Percentiles rank a stretch among this genome's conserved stretches.
Conservation (phyloP, 2,329 filamentous ascomycete genomes). For the Apiospora koreana region DNA sequence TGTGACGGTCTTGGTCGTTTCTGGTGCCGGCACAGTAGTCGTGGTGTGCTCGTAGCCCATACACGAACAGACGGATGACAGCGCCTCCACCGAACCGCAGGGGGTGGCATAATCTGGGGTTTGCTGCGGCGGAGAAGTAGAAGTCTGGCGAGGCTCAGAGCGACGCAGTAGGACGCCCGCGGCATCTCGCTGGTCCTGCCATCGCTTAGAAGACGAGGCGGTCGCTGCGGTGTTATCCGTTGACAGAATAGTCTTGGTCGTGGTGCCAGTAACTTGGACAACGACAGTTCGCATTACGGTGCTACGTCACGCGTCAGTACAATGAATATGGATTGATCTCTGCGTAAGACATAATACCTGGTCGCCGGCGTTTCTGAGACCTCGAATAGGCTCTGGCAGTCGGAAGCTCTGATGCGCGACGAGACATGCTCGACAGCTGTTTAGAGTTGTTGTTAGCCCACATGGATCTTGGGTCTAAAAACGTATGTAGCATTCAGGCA, state of each 20-base stretch:
- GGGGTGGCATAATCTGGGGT: slow-evolving; percentile 20
- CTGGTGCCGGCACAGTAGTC: slow-evolving; percentile 17
- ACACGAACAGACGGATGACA: slow-evolving; percentile 25
- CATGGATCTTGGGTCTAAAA: background rate
- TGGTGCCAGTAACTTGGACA: slow-evolving; percentile 11
- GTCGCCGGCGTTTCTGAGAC: slow-evolving; percentile 14
- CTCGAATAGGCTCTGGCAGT: slow-evolving; percentile 13
- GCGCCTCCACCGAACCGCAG: slow-evolving; percentile 19
- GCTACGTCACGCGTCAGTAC: background rate
- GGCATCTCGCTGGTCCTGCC: slow-evolving; percentile 21
- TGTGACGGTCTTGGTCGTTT: slow-evolving; percentile 15
- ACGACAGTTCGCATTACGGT: slow-evolving; percentile 12
- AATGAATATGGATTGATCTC: no score
- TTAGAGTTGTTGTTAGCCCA: background rate
- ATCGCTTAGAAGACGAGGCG: slow-evolving; percentile 19
- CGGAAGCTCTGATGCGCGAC: slow-evolving; percentile 4
- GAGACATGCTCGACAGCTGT: slow-evolving; percentile 14
- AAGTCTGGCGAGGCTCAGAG: slow-evolving; percentile 3
- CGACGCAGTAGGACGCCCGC: slow-evolving; percentile 17
- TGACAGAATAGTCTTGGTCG: slow-evolving; percentile 18
- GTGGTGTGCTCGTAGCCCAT: slow-evolving; percentile 19
- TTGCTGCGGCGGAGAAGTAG: slow-evolving; percentile 14
- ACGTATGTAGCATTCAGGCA: background rate
- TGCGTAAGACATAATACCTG: slow-evolving; percentile 3
- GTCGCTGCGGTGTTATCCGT: slow-evolving; percentile 14